These are phyloP conservation scores for Apiospora malaysiana DNA, from an alignment of 2,329 filamentous ascomycete genomes.

Conservation along the genomic window DNA sequence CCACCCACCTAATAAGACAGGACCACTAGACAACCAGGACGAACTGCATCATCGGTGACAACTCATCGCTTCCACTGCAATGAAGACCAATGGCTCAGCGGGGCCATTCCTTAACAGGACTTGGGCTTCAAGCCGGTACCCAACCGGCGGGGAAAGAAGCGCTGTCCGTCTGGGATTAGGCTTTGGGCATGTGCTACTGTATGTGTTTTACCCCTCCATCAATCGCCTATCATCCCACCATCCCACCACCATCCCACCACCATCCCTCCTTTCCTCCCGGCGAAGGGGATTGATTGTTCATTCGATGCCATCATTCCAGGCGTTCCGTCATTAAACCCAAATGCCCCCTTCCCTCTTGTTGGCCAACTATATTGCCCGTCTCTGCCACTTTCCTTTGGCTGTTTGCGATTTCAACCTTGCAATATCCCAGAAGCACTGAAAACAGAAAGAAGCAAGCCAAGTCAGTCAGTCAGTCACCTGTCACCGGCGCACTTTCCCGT, in stretches of 20 bases:
- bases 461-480: not conserved
- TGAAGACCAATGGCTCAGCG: not conserved
- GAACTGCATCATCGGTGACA: slow-evolving; percentile 3
- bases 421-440: not conserved
- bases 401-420: not conserved
- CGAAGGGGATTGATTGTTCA: not conserved
- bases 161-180: slow-evolving; percentile 1
- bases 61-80: slow-evolving; percentile 8
- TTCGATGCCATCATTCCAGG: slow-evolving; percentile 10
- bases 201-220: slow-evolving; percentile 7
- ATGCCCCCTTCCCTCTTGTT: slow-evolving; percentile 11
- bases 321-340: slow-evolving; percentile 17
- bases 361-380: not conserved
- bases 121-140: slow-evolving; percentile 12
- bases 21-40: not conserved
- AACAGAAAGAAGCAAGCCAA: not conserved
- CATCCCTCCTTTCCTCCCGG: not conserved
- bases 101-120: not conserved
- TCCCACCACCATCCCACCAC: not conserved
- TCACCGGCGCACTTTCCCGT: slow-evolving; percentile 5
- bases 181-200: not conserved
- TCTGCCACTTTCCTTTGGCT: not conserved
- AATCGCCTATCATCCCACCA: not conserved
- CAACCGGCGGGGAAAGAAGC: not conserved
- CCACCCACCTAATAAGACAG: not conserved